These are phyloP conservation scores for Corrigiola litoralis DNA, from an alignment of 179 eudicot genomes.

Conservation along the genomic window DNA sequence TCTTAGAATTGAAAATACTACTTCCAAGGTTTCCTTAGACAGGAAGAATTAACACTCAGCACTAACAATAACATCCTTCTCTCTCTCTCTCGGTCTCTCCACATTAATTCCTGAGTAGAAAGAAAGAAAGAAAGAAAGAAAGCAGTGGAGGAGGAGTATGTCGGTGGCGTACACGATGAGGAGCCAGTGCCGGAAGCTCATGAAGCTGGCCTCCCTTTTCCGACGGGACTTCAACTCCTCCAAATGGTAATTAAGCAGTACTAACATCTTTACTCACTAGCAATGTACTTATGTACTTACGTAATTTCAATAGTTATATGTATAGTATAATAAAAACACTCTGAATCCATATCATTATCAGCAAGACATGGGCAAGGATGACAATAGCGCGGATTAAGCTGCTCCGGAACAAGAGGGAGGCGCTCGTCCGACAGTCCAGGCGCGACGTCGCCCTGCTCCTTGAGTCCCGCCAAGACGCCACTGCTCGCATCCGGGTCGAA, in stretches of 20 bases:
- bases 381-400: conserved; percentile 81
- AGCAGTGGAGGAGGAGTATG: background rate
- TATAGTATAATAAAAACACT: no score
- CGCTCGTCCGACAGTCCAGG: conserved; percentile 65
- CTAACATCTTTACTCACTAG: no score
- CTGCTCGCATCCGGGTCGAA: conserved; percentile 98
- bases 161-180: conserved; percentile 17
- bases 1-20: no score
- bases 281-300: background rate
- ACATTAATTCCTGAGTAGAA: background rate
- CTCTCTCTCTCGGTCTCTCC: background rate
- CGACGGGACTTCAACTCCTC: conserved; percentile 70
- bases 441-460: conserved; percentile 88
- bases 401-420: conserved; percentile 82
- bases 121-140: background rate
- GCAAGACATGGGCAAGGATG: conserved; percentile 89
- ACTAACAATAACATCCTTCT: background rate
- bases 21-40: no score
- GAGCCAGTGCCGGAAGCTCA: conserved; percentile 45
- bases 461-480: conserved; percentile 76
- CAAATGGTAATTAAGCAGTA: conserved; percentile 68
- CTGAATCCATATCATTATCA: conserved; percentile 21
- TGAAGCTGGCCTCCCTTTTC: conserved; percentile 48
- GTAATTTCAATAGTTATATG: no score
- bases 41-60: no score